Percentiles rank a stretch among this genome's conserved stretches.
Conservation (phyloP, 2,329 filamentous ascomycete genomes). For the Ophiosphaerella herpotricha region DNA sequence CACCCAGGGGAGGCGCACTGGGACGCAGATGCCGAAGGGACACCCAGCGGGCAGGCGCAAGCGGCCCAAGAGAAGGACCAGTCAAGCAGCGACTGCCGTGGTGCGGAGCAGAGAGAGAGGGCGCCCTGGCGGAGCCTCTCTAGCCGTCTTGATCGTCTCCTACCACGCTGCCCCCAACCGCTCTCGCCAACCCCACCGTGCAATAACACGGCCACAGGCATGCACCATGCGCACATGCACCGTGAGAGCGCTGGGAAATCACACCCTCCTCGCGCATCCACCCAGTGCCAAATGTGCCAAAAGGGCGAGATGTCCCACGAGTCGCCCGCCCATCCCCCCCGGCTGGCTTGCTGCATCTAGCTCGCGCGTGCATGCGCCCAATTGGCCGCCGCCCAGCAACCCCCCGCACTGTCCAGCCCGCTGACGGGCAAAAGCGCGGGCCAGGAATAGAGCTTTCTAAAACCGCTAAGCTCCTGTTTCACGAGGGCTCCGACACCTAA, state of each 20-base stretch:
- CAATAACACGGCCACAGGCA: constrained; percentile 1
- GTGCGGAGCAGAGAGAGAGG: no score
- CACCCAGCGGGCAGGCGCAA: background rate
- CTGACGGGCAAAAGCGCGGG: constrained; percentile 30
- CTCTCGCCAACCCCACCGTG: background rate
- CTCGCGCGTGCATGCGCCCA: constrained; percentile 17
- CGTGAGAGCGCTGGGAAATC: background rate
- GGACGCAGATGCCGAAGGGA: no score
- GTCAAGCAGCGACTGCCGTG: no score
- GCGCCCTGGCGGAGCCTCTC: no score
- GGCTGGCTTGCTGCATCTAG: constrained; percentile 3
- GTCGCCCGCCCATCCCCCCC: constrained; percentile 21
- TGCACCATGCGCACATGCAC: constrained; percentile 2
- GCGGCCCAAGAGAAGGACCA: no score
- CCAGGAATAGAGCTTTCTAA: constrained; percentile 44
- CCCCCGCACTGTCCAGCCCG: constrained; percentile 26
- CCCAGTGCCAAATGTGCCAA: constrained; percentile 9
- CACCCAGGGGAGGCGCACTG: no score
- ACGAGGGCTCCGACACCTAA: constrained; percentile 45
- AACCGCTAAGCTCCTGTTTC: constrained; percentile 48
- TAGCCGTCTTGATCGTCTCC: no score
- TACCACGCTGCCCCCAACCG: no score
- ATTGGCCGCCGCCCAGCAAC: constrained; percentile 18
- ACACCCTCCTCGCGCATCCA: constrained; percentile 6
- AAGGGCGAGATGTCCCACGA: constrained; percentile 20